Conservation (phyloP, 83 land plant species). For the Larix sibirica region DNA sequence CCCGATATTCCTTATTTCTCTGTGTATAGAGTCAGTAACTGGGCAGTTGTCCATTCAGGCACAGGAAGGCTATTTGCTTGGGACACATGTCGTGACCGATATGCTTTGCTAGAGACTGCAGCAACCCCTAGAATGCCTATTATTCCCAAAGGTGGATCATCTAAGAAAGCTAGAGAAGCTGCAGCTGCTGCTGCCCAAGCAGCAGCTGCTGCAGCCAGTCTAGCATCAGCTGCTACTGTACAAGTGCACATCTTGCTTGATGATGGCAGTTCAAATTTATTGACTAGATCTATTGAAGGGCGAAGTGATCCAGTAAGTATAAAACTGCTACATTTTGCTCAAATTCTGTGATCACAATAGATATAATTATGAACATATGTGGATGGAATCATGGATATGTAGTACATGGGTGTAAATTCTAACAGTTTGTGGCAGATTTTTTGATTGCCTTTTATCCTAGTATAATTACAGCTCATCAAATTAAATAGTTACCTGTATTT, state of each 20-base stretch:
- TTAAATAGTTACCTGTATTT: neutral
- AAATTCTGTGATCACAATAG: constrained; percentile 7
- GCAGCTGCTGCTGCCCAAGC: constrained; percentile 90
- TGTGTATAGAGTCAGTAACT: constrained; percentile 81
- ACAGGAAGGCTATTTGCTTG: constrained; percentile 90
- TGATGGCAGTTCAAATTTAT: constrained; percentile 91
- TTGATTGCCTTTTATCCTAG: neutral
- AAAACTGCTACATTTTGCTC: neutral
- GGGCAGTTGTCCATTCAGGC: constrained; percentile 89
- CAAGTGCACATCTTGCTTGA: constrained; percentile 94
- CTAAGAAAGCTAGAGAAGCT: constrained; percentile 94
- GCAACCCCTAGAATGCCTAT: constrained; percentile 75
- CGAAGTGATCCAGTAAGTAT: constrained; percentile 85
- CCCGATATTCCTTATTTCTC: constrained; percentile 89
- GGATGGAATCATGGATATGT: neutral
- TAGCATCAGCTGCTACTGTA: constrained; percentile 89
- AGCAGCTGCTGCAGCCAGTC: constrained; percentile 88
- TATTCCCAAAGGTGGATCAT: constrained; percentile 69
- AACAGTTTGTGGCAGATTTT: neutral
- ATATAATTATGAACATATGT: neutral
- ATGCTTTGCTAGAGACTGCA: constrained; percentile 85
- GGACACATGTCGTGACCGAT: constrained; percentile 96
- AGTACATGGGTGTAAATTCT: neutral
- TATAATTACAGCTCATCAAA: neutral
- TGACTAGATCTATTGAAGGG: constrained; percentile 76